Evolutionary conservation across 1,284 basidiomycete species (phyloP).

Genomic region (Marasmius fiardii): DNA sequence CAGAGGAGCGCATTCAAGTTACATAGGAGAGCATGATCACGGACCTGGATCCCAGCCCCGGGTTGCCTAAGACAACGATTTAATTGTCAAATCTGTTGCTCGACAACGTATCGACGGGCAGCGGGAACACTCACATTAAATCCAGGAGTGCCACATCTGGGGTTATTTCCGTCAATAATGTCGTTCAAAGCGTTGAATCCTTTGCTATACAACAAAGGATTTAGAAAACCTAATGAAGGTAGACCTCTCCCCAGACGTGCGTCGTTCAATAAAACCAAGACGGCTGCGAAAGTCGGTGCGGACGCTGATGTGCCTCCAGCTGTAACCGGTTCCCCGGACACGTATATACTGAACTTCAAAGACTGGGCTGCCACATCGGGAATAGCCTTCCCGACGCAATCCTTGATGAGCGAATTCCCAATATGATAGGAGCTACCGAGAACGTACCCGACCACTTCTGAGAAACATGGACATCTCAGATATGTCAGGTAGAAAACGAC

Average conservation of each 20-base stretch:
- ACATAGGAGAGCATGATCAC: no score
- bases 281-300: constrained; percentile 49
- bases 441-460: no score
- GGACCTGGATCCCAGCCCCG: no score
- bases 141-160: background rate
- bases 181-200: constrained; percentile 46
- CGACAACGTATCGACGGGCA: no score
- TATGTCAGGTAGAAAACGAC: no score
- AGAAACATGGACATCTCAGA: no score
- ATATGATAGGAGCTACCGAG: no score
- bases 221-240: constrained; percentile 55
- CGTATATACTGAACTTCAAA: constrained; percentile 41
- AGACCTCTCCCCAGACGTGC: constrained; percentile 44
- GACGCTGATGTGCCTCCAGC: constrained; percentile 56
- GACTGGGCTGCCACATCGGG: constrained; percentile 64
- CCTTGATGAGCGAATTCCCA: no score
- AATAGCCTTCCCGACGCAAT: no score
- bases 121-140: background rate
- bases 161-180: constrained; percentile 31
- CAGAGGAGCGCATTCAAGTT: no score
- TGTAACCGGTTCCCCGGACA: constrained; percentile 28
- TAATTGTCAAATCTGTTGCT: no score
- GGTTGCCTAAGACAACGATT: no score
- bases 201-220: constrained; percentile 53
- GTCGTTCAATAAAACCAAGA: constrained; percentile 65